A percentile compares a stretch with the other conserved stretches of the same genome.
These are phyloP conservation scores for Talaromyces proteolyticus DNA, from an alignment of 495 filamentous ascomycete genomes.

Conservation along the genomic window DNA sequence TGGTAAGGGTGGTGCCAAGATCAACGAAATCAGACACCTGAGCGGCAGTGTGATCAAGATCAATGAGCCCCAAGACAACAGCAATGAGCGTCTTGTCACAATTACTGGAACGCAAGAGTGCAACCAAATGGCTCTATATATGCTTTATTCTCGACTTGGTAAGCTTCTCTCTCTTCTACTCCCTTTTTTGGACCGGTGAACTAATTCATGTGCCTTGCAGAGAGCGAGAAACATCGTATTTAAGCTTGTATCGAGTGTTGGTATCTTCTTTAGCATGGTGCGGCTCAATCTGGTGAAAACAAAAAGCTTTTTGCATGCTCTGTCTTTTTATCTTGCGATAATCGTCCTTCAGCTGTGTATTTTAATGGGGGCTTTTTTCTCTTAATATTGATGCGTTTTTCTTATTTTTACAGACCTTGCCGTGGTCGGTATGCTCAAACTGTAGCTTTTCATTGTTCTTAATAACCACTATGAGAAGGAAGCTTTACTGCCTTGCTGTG, in stretches of 20 bases:
- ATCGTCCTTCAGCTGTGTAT: slow-evolving; percentile 24
- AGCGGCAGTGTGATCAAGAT: slow-evolving; percentile 99
- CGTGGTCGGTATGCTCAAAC: no score
- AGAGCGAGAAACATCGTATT: slow-evolving; percentile 79
- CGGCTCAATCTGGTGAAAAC: slow-evolving; percentile 3
- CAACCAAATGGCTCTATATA: slow-evolving; percentile 98
- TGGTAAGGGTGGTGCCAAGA: slow-evolving; percentile 97
- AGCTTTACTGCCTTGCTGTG: not conserved
- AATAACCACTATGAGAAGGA: not conserved
- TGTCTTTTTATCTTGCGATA: slow-evolving; percentile 12
- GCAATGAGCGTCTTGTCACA: slow-evolving; percentile 94
- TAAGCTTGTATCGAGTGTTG: slow-evolving; percentile 16
- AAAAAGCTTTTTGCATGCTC: slow-evolving; percentile 1
- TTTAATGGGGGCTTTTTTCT: slow-evolving; percentile 30
- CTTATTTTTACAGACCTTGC: no score
- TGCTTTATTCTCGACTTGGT: slow-evolving; percentile 97
- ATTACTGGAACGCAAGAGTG: slow-evolving; percentile 97
- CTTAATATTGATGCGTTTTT: slow-evolving; percentile 2
- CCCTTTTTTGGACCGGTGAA: not conserved
- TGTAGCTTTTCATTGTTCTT: no score
- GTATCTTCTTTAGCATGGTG: slow-evolving; percentile 2
- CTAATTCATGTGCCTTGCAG: slow-evolving; percentile 35
- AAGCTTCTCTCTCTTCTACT: slow-evolving; percentile 36
- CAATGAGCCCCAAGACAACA: slow-evolving; percentile 98
- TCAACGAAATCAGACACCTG: slow-evolving; percentile 96